Base-by-base conservation (phyloP, 2,329 filamentous ascomycete species). In the Fusarium sp. region DNA sequence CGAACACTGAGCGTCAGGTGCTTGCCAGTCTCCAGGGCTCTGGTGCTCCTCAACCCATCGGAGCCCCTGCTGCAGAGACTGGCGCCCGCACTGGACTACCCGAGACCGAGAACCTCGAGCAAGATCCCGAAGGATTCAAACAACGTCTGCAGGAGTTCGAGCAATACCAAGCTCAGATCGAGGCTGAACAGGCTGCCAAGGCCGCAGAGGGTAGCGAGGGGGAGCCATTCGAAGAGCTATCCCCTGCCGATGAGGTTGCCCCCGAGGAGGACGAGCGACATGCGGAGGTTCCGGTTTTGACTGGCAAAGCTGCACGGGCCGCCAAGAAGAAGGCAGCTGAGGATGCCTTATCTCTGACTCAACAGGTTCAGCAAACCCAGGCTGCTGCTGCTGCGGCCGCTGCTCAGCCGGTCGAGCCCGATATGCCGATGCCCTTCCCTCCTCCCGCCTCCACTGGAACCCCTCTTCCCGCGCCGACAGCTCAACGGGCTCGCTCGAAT, bases 101-200 rank as follows among this genome's bases (percentile, higher is more conserved):
- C 2, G 79, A 80, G 25, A 81, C 83, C 3, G 83, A 84, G 40
- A 83, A 88, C 60, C 83, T 89, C 8, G 77, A 82, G 57, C 81
- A 84, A 62, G 89, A 91, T 65, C 71, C 81, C 0, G 85, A 90
- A 72, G 89, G 88, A 0, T 90, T 89, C 72, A 85, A 85, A 66
- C 92, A 93, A 48, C 90, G 94, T 47, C 85, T 98, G 22, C 89
- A 92, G 71, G 91, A 98, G 77, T 98, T 98, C 77, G 89, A 97
- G 74, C 88, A 91, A 30, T 82, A 96, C 52, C 88, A 92, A 72
- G 87, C 91, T n/a, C 88, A 92, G 76, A 88, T 91, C 63, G 93
- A 94, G 62, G 84, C 86, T 18, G 83, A 86, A 53, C 80, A 83
- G 61, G 74, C 77, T 27, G 79, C 79, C 18, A 74, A 77, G 30